Base-by-base conservation (phyloP, 257 asterid genomes). In the Linaria vulgaris region DNA sequence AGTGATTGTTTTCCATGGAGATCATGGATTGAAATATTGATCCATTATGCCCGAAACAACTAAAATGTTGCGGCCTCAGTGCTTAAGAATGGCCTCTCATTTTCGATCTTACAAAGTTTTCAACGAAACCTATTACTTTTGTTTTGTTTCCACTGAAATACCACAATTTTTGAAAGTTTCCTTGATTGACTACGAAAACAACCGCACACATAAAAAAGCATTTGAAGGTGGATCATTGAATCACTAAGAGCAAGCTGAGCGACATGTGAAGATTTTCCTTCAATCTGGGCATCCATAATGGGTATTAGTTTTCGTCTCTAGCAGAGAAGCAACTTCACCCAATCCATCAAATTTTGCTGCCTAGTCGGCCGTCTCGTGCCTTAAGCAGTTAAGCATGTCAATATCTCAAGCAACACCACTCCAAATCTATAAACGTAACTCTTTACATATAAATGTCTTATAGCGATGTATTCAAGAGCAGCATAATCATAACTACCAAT, bases 361-460 rank as follows among this genome's bases (percentile, higher is more conserved):
- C 59, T 74, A 13, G 41, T 41, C 4, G 85, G 79, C 57, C 90
- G 76, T 69, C 10, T 66, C 0, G 59, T 46, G 41, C 80, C 84
- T 0, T 66, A 74, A 34, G 86, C 82, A 61, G 86, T 72, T 54
- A 64, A 60, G 20, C 90, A 84, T 6, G 90, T 80, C 67, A 83
- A 9, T 67, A 80, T 61, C 81, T 83, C 90, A 15, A 83, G 86
- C 69, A 83, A 73, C 78, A 83, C 90, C 48, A 83, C 86, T 0
- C 90, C 90, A 19, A 80, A 83, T 3, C 90, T 86, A 45, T 83
- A 83, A 47, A 83, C 86, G 17, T 83, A 83, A 54, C 90, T 78
- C 78, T 80, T 78, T 72, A 80, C 86, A 15, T 80, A 80, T 4
- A 83, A 76, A 69, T 80, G 90, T 14, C 90, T 86, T 80, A 84